These are phyloP conservation scores for Cystobasidium tubakii DNA, from an alignment of 768 basidiomycete genomes.

Conservation along the genomic window DNA sequence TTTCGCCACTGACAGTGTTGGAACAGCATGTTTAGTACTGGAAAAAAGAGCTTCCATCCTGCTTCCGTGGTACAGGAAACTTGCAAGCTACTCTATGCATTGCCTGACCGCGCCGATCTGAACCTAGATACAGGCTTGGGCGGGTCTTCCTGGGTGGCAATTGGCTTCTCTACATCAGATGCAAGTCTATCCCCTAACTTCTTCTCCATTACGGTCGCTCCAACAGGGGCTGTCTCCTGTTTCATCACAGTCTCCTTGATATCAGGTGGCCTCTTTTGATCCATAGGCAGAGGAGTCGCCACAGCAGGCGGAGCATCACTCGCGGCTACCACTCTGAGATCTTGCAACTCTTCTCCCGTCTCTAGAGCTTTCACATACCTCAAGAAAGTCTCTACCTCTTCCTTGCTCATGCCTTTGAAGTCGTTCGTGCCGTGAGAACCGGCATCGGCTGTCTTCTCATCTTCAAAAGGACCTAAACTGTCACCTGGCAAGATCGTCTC, in stretches of 20 bases:
- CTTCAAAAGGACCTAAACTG: slow-evolving; percentile 29
- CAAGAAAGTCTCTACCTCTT: slow-evolving; percentile 29
- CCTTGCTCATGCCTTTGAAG: slow-evolving; percentile 35
- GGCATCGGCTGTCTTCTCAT: background rate
- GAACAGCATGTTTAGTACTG: no score
- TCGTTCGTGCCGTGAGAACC: slow-evolving; percentile 7
- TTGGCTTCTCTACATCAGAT: background rate
- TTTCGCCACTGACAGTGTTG: no score
- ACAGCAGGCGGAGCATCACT: background rate
- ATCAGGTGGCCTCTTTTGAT: slow-evolving; percentile 1
- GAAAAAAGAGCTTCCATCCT: no score
- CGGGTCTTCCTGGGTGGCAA: background rate
- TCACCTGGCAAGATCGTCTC: slow-evolving; percentile 25
- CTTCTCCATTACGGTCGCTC: background rate
- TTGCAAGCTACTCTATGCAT: background rate
- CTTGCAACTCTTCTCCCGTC: slow-evolving; percentile 19
- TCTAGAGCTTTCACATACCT: slow-evolving; percentile 29
- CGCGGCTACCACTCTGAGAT: background rate
- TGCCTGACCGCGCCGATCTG: background rate
- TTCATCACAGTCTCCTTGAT: slow-evolving; percentile 20
- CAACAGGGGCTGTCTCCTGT: background rate
- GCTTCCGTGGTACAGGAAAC: no score
- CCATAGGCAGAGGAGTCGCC: background rate
- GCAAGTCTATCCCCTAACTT: background rate
- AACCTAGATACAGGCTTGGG: slow-evolving; percentile 33